These are phyloP conservation scores for Onygena corvina DNA, from an alignment of 2,329 filamentous ascomycete genomes.

Conservation along the genomic window DNA sequence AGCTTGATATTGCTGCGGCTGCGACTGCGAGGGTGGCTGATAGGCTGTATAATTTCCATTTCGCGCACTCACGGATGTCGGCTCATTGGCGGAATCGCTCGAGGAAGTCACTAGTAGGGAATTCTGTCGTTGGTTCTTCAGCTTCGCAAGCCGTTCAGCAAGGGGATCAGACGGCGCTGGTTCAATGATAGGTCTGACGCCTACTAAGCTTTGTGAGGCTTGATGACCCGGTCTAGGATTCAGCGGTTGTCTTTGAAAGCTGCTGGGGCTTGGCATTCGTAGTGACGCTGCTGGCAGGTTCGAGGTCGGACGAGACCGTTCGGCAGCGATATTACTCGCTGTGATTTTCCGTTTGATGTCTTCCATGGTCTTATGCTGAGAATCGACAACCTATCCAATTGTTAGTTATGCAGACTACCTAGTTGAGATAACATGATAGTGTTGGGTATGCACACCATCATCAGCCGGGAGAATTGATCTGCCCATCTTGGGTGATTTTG, in stretches of 20 bases:
- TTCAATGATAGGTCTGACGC: conserved; percentile 8
- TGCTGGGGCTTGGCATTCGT: conserved; percentile 31
- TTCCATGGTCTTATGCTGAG: conserved; percentile 34
- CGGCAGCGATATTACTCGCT: conserved; percentile 26
- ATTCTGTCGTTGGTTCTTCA: conserved; percentile 22
- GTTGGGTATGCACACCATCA: conserved; percentile 47
- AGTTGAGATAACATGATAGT: conserved; percentile 3
- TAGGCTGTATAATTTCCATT: conserved; percentile 19
- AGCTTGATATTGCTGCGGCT: no score
- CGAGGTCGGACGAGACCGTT: conserved; percentile 12
- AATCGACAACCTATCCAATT: conserved; percentile 14
- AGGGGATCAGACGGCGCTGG: conserved; percentile 25
- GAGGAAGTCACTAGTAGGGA: conserved; percentile 3
- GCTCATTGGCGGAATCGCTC: not conserved
- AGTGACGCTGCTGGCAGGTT: conserved; percentile 4
- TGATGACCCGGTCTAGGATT: not conserved
- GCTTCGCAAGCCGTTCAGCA: conserved; percentile 32
- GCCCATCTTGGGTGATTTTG: conserved; percentile 40
- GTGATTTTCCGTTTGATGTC: conserved; percentile 32
- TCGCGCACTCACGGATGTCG: not conserved
- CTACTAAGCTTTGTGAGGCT: not conserved
- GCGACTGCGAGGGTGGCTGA: not conserved
- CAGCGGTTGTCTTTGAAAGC: conserved; percentile 24
- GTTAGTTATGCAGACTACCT: conserved; percentile 3
- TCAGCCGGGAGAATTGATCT: conserved; percentile 41